Evolutionary conservation across 2,329 filamentous ascomycete species (phyloP), one percentile per base, ranked within the genome.

Genomic region (Thermomyces lanuginosus): DNA sequence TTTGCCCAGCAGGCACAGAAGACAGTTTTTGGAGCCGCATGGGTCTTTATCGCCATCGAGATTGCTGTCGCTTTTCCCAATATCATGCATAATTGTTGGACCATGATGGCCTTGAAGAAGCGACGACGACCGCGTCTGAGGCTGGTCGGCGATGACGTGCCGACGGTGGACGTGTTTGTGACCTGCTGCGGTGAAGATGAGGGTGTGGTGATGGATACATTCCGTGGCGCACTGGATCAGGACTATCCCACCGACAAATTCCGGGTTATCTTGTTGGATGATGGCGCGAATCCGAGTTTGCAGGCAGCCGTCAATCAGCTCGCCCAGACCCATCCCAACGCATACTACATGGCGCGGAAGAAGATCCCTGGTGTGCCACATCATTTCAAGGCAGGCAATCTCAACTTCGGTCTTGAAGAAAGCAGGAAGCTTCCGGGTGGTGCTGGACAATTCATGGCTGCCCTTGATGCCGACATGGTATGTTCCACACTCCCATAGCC

Each of bases 391-490:
- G 68, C 70, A 1, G 69, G 70, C 26, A 75, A 75, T 41, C 51
- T 75, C 27, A 74, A 72, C 47, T 65, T 68, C 30, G 71, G 66
- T 17, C 46, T 69, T 11, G 61, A 68, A 9, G 55, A 60, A 29
- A 55, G 61, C 4, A 53, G 55, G 9, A 41, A 48, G n/a, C 48
- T 72, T 16, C 63, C 64, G 1, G 66, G 64, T 10, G 67, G 67
- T 13, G 55, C 64, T n/a, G 56, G 58, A 21, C 56, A 66, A 38
- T 73, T 59, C 44, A 65, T 74, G 42, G 70, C 69, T n/a, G 65
- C 66, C 20, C 51, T 76, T 17, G 72, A 76, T 41, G 71, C 70
- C 11, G 72, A 76, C 42, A 76, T 76, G 72, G 44, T 46, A 36
- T 37, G 33, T 26, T 11, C 8, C 17, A 14, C 14, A 2, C 27